Evolutionary conservation across 139 green algal genomes (phyloP), one percentile per base, ranked within the genome.

Genomic region (Prasinococcaceae sp.): DNA sequence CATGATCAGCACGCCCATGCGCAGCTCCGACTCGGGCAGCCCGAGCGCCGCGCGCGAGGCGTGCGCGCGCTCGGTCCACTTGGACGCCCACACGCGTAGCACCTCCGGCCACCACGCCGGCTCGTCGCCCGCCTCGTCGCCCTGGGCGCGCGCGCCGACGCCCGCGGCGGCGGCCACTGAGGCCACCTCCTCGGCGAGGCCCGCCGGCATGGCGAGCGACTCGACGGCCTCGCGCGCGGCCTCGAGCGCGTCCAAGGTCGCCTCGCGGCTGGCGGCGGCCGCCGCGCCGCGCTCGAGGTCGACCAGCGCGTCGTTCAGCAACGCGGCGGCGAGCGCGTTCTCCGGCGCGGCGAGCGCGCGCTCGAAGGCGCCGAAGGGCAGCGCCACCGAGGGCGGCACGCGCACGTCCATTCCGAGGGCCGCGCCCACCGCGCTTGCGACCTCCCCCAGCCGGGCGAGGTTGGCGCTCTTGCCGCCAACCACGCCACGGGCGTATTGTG

Each of bases 51-150:
- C 57, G 58, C 80, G 70, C 40, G 63, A 80, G 23, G 73, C 40
- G 32, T 57, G 84, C 25, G 83, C 83, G 25, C 83, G 67, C 39
- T 92, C 83, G 56, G 93, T 95, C 78, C 83, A 95, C 74, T 93
- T 93, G 68, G 65, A 82, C 26, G 85, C 86, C 86, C 86, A 95
- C 52, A 95, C 86, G 33, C 79, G 9, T 39, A 9, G 12, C 9
- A 39, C 33, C 33, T 71, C 59, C 25, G 57, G 30, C 19, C 46
- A 55, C 5, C 33, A 9, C n/a, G n/a, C n/a, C n/a, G n/a, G n/a
- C n/a, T n/a, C n/a, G n/a, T n/a, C n/a, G n/a, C n/a, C n/a, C n/a
- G n/a, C n/a, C n/a, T n/a, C n/a, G n/a, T n/a, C n/a, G n/a, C n/a
- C n/a, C n/a, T n/a, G n/a, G n/a, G n/a, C n/a, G n/a, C n/a, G n/a